Evolutionary conservation across 139 green algal genomes (phyloP).

Genomic region (Raphidocelis subcapitata): DNA sequence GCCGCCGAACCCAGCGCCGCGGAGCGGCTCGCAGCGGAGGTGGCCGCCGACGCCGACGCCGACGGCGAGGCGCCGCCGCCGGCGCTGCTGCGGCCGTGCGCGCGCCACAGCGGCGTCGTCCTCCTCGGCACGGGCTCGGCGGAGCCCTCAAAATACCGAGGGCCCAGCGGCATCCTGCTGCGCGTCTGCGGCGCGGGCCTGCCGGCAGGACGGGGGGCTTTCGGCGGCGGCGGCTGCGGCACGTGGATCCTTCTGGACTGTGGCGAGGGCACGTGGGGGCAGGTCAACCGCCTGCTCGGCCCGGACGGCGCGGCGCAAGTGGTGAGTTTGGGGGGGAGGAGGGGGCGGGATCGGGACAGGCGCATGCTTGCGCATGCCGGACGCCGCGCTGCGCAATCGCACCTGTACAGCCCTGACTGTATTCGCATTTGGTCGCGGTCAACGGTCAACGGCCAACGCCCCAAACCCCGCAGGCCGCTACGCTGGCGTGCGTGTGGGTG

Average conservation of each 20-base stretch:
- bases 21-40: no score
- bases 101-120: conserved; percentile 36
- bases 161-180: conserved; percentile 59
- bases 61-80: conserved; percentile 13
- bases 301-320: conserved; percentile 12
- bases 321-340: conserved; percentile 5
- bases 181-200: neutral
- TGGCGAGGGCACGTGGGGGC: conserved; percentile 69
- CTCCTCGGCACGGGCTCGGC: conserved; percentile 85
- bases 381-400: no score
- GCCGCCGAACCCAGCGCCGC: neutral
- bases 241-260: conserved; percentile 71
- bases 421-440: no score
- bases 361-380: no score
- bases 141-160: conserved; percentile 83
- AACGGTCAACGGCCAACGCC: no score
- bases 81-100: conserved; percentile 18
- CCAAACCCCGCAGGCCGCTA: conserved; percentile 30
- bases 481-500: conserved; percentile 71
- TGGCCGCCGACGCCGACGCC: neutral
- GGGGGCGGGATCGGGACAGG: neutral
- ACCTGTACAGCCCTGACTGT: no score
- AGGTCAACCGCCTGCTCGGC: conserved; percentile 52
- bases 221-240: neutral
- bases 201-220: neutral